Conservation (phyloP, 805 yeast genomes). For the Crinitomyces ghanaensis region DNA sequence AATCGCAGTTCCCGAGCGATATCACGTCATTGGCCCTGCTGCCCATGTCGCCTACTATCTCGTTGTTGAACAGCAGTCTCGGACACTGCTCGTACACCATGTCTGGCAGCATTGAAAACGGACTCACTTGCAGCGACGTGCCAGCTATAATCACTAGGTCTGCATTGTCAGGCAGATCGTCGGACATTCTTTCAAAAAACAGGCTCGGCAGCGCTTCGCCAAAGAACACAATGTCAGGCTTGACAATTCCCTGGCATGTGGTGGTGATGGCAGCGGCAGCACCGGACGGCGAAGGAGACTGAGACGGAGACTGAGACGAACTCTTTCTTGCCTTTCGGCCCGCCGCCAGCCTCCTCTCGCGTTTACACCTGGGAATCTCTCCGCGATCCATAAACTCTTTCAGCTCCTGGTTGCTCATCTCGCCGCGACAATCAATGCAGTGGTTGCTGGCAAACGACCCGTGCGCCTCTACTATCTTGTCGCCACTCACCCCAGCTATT, state of each 20-base stretch:
- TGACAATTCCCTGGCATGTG: conserved; percentile 62
- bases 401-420: conserved; percentile 37
- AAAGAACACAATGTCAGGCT: conserved; percentile 90
- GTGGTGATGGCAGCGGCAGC: conserved; percentile 1
- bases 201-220: conserved; percentile 73
- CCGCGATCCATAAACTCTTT: conserved; percentile 14
- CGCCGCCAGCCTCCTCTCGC: too few relatives aligned
- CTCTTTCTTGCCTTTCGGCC: too few relatives aligned
- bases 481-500: conserved; percentile 60
- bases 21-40: conserved; percentile 52
- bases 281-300: conserved; percentile 32
- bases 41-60: conserved; percentile 57
- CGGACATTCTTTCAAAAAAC: conserved; percentile 62
- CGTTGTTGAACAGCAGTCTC: conserved; percentile 65
- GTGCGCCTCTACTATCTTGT: conserved; percentile 77
- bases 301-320: conserved; percentile 24
- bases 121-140: conserved; percentile 78
- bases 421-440: conserved; percentile 63
- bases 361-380: conserved; percentile 6
- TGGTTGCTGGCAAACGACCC: conserved; percentile 83
- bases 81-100: conserved; percentile 39
- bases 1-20: conserved; percentile 53
- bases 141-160: conserved; percentile 85
- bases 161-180: conserved; percentile 36
- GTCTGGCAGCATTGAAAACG: conserved; percentile 75